These are phyloP conservation scores for Eimeria brunetti DNA, from an alignment of 169 alveolate species.

Conservation along the genomic window DNA sequence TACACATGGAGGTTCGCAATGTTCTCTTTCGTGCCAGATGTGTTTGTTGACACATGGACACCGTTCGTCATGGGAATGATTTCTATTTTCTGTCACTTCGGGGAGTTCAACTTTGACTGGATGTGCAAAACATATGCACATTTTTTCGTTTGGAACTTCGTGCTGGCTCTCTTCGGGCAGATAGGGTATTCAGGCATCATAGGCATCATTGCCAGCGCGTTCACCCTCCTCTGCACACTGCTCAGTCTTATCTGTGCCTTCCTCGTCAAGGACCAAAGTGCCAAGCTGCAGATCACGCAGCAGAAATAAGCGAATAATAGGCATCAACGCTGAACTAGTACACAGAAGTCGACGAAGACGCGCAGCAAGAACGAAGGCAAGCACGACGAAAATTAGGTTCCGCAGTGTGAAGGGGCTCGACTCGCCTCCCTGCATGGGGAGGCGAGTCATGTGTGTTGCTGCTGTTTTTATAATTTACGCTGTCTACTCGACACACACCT, in stretches of 20 bases:
- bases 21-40: conserved; percentile 70
- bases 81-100: conserved; percentile 65
- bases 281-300: conserved; percentile 49
- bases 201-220: conserved; percentile 73
- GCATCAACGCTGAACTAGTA: background rate
- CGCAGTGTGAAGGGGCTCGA: background rate
- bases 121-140: conserved; percentile 55
- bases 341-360: background rate
- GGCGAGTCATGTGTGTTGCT: background rate
- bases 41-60: conserved; percentile 55
- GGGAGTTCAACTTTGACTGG: conserved; percentile 61
- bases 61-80: conserved; percentile 76
- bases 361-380: background rate
- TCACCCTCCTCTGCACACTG: conserved; percentile 51
- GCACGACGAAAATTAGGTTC: background rate
- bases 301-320: background rate
- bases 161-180: conserved; percentile 73
- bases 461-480: background rate
- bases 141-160: conserved; percentile 71
- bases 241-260: conserved; percentile 54
- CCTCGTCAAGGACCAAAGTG: conserved; percentile 53
- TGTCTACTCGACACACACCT: background rate
- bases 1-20: conserved; percentile 60
- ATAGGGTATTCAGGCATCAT: conserved; percentile 74
- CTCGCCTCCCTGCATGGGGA: background rate